These are phyloP conservation scores for Carex kokanica DNA, from an alignment of 176 grass and related monocot species.

Conservation along the genomic window DNA sequence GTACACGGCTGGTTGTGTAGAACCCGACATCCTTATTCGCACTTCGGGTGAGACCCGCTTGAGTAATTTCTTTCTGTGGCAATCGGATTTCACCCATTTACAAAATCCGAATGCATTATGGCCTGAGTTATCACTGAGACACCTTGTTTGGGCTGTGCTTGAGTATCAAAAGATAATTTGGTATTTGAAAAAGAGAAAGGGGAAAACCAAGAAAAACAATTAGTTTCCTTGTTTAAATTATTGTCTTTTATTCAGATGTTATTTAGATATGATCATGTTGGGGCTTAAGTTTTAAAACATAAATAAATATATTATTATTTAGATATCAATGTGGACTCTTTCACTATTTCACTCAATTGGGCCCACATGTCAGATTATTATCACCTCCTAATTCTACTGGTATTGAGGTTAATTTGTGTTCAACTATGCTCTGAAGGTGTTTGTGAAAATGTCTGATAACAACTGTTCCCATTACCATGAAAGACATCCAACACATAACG, in stretches of 20 bases:
- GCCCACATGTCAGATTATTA: too few species aligned
- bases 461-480: neutral
- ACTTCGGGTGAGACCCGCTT: conserved; percentile 73
- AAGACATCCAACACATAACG: too few species aligned
- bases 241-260: too few species aligned
- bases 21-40: conserved; percentile 66
- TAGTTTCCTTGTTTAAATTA: too few species aligned
- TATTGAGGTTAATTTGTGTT: neutral
- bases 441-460: neutral
- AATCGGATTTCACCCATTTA: conserved; percentile 58
- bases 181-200: conserved; percentile 47
- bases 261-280: too few species aligned
- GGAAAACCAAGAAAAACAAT: conserved; percentile 20
- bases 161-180: conserved; percentile 60
- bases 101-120: conserved; percentile 60
- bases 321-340: too few species aligned
- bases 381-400: neutral
- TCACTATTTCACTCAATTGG: too few species aligned
- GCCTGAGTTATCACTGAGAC: conserved; percentile 68
- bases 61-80: conserved; percentile 87
- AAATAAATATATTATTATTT: too few species aligned
- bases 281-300: too few species aligned
- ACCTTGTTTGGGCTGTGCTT: conserved; percentile 62
- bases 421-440: neutral
- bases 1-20: conserved; percentile 49